phyloP scores from a whole-genome alignment of 768 basidiomycete genomes.

The Suillus luteus region DNA sequence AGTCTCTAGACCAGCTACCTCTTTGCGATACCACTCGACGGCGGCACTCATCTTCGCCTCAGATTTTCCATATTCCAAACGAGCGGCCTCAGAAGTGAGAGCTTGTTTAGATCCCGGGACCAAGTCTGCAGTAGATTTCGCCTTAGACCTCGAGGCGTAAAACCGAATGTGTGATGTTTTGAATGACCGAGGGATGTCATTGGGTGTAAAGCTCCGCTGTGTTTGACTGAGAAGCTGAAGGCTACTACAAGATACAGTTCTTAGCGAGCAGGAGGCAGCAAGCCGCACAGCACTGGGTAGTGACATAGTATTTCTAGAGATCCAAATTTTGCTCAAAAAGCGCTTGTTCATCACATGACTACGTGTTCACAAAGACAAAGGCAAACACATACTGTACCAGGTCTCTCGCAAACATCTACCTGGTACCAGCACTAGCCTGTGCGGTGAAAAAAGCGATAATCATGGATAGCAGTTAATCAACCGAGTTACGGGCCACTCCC shows the following conservation, averaged over 20 bases:
- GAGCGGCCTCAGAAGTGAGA: constrained; percentile 54
- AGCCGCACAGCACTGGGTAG: constrained; percentile 4
- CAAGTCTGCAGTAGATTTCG: constrained; percentile 56
- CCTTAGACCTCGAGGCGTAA: constrained; percentile 33
- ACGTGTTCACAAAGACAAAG: too few relatives aligned
- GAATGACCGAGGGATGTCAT: background rate
- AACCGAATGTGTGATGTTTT: constrained; percentile 15
- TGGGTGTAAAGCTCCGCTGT: background rate
- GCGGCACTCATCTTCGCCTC: constrained; percentile 63
- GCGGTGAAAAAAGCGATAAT: too few relatives aligned
- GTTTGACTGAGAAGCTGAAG: background rate
- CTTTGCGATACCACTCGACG: constrained; percentile 77
- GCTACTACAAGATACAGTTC: background rate
- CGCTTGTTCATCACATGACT: too few relatives aligned
- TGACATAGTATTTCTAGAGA: constrained; percentile 5
- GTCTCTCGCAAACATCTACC: too few relatives aligned
- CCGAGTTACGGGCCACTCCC: too few relatives aligned
- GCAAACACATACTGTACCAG: too few relatives aligned
- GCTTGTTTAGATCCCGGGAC: constrained; percentile 69
- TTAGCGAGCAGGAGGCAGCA: background rate
- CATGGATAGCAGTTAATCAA: too few relatives aligned
- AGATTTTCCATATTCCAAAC: constrained; percentile 61
- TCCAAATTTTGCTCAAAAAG: too few relatives aligned
- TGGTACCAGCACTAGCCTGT: too few relatives aligned
- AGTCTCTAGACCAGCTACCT: constrained; percentile 69